Conservation (phyloP, 2,329 filamentous ascomycete species). For the Didymosphaeria variabile region DNA sequence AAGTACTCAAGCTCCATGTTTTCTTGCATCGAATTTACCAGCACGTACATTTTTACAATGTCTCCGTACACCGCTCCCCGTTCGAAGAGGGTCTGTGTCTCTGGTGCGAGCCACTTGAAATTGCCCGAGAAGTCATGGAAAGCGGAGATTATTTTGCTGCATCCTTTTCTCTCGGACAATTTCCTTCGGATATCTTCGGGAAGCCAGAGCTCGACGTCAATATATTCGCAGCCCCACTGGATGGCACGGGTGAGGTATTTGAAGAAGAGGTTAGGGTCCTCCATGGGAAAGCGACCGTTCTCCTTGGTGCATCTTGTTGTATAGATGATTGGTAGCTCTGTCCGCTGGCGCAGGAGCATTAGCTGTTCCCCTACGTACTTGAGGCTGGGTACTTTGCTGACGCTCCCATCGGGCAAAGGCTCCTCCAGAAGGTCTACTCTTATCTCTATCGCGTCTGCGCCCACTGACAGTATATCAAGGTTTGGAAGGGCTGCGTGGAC, state of each 20-base stretch:
- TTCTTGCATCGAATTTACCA: slow-evolving; percentile 81
- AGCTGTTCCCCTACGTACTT: slow-evolving; percentile 88
- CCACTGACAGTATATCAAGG: slow-evolving; percentile 85
- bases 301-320: slow-evolving; percentile 83
- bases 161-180: slow-evolving; percentile 75
- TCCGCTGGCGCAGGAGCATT: slow-evolving; percentile 83
- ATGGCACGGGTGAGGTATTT: slow-evolving; percentile 84
- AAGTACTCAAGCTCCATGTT: slow-evolving; percentile 94
- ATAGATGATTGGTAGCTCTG: slow-evolving; percentile 89
- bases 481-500: slow-evolving; percentile 84
- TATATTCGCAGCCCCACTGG: slow-evolving; percentile 89
- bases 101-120: slow-evolving; percentile 81
- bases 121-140: slow-evolving; percentile 88
- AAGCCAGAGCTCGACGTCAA: slow-evolving; percentile 88
- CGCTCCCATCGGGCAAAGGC: slow-evolving; percentile 68
- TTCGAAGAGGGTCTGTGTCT: slow-evolving; percentile 76
- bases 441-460: slow-evolving; percentile 85
- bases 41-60: slow-evolving; percentile 90
- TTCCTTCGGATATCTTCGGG: slow-evolving; percentile 76
- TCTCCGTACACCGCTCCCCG: slow-evolving; percentile 79
- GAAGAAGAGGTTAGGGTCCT: slow-evolving; percentile 77
- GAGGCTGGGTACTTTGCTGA: slow-evolving; percentile 75
- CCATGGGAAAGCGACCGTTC: slow-evolving; percentile 86
- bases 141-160: slow-evolving; percentile 88
- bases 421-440: slow-evolving; percentile 84